phyloP scores from a whole-genome alignment of 345 rosid species.

The Moricandia moricandioides region DNA sequence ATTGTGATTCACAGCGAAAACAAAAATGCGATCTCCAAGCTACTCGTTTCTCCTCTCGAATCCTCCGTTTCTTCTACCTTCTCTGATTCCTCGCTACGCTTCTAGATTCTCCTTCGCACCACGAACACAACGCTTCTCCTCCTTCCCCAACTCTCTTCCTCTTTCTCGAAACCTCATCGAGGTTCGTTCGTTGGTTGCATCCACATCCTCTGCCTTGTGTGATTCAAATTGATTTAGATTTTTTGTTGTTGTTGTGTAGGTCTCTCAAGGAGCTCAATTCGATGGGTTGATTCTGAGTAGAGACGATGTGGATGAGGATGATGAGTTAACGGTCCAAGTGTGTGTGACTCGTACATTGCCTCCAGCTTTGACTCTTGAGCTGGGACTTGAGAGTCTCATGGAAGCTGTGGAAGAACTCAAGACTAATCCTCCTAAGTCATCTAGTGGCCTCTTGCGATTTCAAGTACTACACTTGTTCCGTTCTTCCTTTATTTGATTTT shows the following conservation, averaged over 20 bases:
- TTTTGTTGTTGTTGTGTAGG: constrained; percentile 28
- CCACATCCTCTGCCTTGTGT: background rate
- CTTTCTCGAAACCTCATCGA: constrained; percentile 22
- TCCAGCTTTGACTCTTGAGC: constrained; percentile 77
- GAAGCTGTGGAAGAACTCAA: constrained; percentile 60
- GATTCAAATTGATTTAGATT: background rate
- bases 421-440: constrained; percentile 56
- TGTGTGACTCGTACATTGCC: constrained; percentile 65
- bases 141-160: constrained; percentile 26
- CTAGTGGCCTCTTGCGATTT: constrained; percentile 62
- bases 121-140: constrained; percentile 25
- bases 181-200: background rate
- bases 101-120: constrained; percentile 19
- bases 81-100: constrained; percentile 19
- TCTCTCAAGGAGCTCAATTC: constrained; percentile 47
- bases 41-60: constrained; percentile 10
- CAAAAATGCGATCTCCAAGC: constrained; percentile 26
- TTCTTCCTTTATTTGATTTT: background rate
- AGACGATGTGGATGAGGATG: constrained; percentile 42
- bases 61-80: constrained; percentile 32
- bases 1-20: background rate
- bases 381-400: constrained; percentile 55
- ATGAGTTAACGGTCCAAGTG: constrained; percentile 55
- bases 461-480: constrained; percentile 46
- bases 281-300: constrained; percentile 51